Base-by-base conservation (phyloP, 805 yeast species). In the Saccharomycopsis sp. region DNA sequence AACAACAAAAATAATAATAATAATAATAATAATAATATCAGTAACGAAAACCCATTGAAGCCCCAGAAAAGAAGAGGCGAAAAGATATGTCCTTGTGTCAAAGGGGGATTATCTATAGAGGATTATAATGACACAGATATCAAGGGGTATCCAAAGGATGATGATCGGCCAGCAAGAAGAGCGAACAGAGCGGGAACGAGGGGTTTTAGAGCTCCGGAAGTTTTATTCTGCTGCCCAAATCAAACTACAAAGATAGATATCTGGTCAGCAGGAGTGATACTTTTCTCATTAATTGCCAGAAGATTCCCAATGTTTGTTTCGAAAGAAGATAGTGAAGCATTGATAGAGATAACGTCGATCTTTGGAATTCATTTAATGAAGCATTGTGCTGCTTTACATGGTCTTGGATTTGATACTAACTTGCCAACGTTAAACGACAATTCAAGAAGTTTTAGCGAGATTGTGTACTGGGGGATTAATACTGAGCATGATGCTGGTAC, bases 181-280 rank as follows among this genome's bases (percentile, higher is more conserved):
- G 98, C 98, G 0, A 94, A 94, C 67, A 83, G 99, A 65, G 99
- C 99, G 17, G 97, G 97, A 7, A 91, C 97, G 0, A 78, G 97
- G 65, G 97, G 97, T 0, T 91, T 91, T 68, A 78, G 97, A 64
- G 97, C 97, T 0, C 97, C 97, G 0, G 97, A 91, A 69, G 97
- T 91, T 2, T 73, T 92, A 57, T 79, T 90, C 72, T 90, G 89
- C 69, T 91, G 97, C 71, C 81, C 87, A 1, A 84, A 87, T 59
- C 97, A 91, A 73, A 78, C 87, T 2, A 81, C 88, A 3, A 87
- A 86, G 69, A 82, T 91, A 51, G 97, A 91, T 70, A 81, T 89
- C 7, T 91, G 97, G 97, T 86, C 96, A 0, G 96, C 90, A 0
- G 97, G 97, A 1, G 90, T 91, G 12, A 87, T 92, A 61, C 78